Conservation (phyloP, 1,139 yeast species). For the Kurtzmaniella quercitrusa region DNA sequence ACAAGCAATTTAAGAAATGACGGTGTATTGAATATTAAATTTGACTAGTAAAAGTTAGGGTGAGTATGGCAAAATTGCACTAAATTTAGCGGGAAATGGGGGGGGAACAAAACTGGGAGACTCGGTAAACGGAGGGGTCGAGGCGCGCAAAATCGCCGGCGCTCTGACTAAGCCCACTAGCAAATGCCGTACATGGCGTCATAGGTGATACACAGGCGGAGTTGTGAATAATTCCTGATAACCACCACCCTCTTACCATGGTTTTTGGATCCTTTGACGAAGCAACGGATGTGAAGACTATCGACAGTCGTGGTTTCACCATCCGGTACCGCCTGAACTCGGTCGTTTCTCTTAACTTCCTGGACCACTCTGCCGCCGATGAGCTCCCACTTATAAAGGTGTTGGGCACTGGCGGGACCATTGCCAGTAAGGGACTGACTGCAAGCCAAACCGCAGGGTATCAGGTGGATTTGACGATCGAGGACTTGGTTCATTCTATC, state of each 20-base stretch:
- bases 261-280: conserved; percentile 11
- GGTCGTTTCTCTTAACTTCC: conserved; percentile 10
- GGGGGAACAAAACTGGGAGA: not conserved
- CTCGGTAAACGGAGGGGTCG: not conserved
- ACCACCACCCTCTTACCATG: not conserved
- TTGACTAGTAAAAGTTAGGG: too few relatives aligned
- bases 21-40: too few relatives aligned
- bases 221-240: not conserved
- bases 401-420: conserved; percentile 71
- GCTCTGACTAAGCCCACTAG: not conserved
- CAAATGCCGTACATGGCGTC: not conserved
- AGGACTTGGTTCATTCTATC: conserved; percentile 52
- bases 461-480: conserved; percentile 61
- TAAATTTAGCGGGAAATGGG: too few relatives aligned
- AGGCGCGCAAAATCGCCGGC: not conserved
- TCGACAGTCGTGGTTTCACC: conserved; percentile 11
- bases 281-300: conserved; percentile 12
- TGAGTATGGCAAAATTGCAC: too few relatives aligned
- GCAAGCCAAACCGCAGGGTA: conserved; percentile 65
- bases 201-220: not conserved
- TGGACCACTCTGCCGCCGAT: conserved; percentile 13
- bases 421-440: conserved; percentile 58
- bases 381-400: conserved; percentile 47
- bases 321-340: conserved; percentile 22
- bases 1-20: too few relatives aligned